These are phyloP conservation scores for Arthrinium phaeospermum DNA, from an alignment of 2,329 filamentous ascomycete genomes.

Conservation along the genomic window DNA sequence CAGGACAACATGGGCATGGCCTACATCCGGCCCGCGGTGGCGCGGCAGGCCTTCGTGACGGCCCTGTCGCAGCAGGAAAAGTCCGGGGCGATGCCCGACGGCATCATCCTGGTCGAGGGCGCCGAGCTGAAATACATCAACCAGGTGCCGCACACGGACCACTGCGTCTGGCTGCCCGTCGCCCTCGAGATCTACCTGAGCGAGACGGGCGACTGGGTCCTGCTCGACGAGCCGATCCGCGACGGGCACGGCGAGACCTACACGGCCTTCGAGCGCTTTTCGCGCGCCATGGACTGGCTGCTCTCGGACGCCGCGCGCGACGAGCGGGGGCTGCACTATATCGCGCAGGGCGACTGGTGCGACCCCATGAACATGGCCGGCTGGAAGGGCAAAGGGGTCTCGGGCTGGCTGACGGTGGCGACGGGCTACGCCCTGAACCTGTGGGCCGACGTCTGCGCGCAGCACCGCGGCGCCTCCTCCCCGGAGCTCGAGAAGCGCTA, in stretches of 20 bases:
- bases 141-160: conserved; percentile 64
- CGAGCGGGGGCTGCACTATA: conserved; percentile 59
- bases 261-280: conserved; percentile 60
- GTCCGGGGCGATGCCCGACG: conserved; percentile 63
- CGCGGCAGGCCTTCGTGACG: conserved; percentile 54
- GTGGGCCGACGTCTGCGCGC: conserved; percentile 59
- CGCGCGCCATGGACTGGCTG: conserved; percentile 64
- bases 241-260: conserved; percentile 50
- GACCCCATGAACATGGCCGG: conserved; percentile 69
- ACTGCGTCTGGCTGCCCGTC: conserved; percentile 63
- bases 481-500: conserved; percentile 38
- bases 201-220: conserved; percentile 58
- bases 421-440: conserved; percentile 58
- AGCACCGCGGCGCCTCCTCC: conserved; percentile 36
- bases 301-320: conserved; percentile 51
- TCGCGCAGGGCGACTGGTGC: conserved; percentile 65
- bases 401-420: conserved; percentile 63
- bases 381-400: conserved; percentile 62
- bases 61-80: conserved; percentile 59
- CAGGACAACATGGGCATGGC: conserved; percentile 68
- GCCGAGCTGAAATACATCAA: conserved; percentile 67
- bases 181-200: conserved; percentile 59
- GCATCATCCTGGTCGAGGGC: conserved; percentile 57
- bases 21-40: conserved; percentile 57
- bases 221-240: conserved; percentile 51